A percentile compares a stretch with the other conserved stretches of the same genome.
These are phyloP conservation scores for Taiozyma sp. DNA, from an alignment of 1,139 yeast genomes.

Conservation along the genomic window DNA sequence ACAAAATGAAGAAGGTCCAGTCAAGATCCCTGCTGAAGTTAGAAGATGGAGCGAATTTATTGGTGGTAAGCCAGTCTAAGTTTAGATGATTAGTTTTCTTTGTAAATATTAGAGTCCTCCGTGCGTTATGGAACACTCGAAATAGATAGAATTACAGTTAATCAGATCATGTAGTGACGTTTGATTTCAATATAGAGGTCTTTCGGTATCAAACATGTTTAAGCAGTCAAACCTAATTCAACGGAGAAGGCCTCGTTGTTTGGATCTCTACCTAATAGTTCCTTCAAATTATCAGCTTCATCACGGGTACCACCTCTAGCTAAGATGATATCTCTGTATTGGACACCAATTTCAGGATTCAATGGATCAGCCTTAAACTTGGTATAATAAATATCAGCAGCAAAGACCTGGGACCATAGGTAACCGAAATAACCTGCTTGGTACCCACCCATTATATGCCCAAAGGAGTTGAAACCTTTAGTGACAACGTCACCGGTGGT, in stretches of 20 bases:
- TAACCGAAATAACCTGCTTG: constrained; percentile 87
- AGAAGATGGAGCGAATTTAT: constrained; percentile 95
- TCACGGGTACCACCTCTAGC: constrained; percentile 71
- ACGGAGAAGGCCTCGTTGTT: constrained; percentile 61
- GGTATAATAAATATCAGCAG: constrained; percentile 76
- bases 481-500: constrained; percentile 49
- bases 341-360: constrained; percentile 52
- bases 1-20: constrained; percentile 35
- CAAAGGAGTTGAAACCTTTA: constrained; percentile 71
- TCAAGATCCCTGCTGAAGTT: constrained; percentile 76
- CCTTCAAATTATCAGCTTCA: constrained; percentile 55
- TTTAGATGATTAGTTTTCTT: background rate
- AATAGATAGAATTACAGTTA: background rate
- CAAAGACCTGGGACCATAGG: constrained; percentile 80
- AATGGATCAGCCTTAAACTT: constrained; percentile 65
- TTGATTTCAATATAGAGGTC: too few relatives aligned
- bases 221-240: constrained; percentile 42
- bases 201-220: background rate
- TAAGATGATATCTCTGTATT: constrained; percentile 65
- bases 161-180: background rate
- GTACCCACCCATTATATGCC: constrained; percentile 75
- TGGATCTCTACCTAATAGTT: constrained; percentile 73
- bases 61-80: constrained; percentile 81
- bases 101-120: background rate
- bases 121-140: background rate